Percentiles rank a stretch among this genome's conserved stretches.
These are phyloP conservation scores for Geotrichum fermentans DNA, from an alignment of 1,139 yeast species.

Conservation along the genomic window DNA sequence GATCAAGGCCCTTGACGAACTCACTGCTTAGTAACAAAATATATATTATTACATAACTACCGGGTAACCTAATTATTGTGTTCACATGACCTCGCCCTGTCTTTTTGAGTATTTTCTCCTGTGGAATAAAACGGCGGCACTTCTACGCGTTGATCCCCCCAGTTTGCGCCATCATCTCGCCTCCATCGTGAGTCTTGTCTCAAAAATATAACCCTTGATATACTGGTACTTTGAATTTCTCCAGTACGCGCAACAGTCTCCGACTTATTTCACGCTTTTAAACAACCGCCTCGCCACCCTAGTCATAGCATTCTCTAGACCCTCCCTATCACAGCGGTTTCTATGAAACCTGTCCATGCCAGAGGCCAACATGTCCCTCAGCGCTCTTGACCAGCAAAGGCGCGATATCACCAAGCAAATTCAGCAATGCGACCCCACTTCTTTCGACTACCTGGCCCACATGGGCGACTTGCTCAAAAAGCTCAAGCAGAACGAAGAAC, in stretches of 20 bases:
- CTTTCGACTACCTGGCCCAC: constrained; percentile 4
- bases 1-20: constrained; percentile 9
- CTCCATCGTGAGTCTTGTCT: no score
- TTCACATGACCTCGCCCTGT: constrained; percentile 1
- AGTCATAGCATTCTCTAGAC: no score
- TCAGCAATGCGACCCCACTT: constrained; percentile 6
- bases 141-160: no score
- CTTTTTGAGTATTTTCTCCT: no score
- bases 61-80: background rate
- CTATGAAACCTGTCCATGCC: background rate
- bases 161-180: no score
- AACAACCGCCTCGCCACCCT: no score
- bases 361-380: constrained; percentile 5
- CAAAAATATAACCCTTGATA: no score
- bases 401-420: constrained; percentile 5
- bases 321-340: background rate
- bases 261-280: no score
- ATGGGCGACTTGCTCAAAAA: constrained; percentile 6
- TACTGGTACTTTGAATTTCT: no score
- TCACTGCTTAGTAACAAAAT: background rate
- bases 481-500: constrained; percentile 4
- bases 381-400: constrained; percentile 3
- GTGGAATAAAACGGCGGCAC: no score
- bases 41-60: background rate
- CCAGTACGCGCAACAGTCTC: no score